phyloP scores from a whole-genome alignment of 2,329 filamentous ascomycete species.

The Ploettnerulaceae sp. region DNA sequence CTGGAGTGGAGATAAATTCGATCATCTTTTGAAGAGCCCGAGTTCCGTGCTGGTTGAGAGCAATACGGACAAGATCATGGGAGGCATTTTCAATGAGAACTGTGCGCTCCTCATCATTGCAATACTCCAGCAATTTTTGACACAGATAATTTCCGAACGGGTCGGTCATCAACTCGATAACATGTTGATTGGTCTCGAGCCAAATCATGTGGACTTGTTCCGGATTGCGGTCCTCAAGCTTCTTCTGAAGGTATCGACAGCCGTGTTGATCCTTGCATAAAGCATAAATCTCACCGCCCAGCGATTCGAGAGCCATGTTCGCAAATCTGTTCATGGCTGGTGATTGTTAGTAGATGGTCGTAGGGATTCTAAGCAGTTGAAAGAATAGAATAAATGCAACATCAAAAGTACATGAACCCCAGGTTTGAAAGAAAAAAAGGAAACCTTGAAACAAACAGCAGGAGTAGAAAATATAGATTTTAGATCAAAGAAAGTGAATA shows the following conservation, averaged over 20 bases:
- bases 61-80: constrained; percentile 83
- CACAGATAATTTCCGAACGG: constrained; percentile 99
- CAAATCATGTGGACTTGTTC: constrained; percentile 91
- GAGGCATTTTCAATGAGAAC: constrained; percentile 86
- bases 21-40: constrained; percentile 99
- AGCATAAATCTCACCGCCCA: constrained; percentile 77
- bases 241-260: constrained; percentile 94
- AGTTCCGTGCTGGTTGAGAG: constrained; percentile 94
- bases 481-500: background rate
- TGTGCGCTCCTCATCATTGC: constrained; percentile 92
- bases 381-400: too few species aligned
- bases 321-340: constrained; percentile 72
- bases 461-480: too few species aligned
- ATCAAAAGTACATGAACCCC: too few species aligned
- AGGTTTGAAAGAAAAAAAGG: too few species aligned
- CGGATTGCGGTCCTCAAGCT: constrained; percentile 82
- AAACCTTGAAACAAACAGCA: too few species aligned
- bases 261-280: constrained; percentile 98
- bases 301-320: constrained; percentile 75
- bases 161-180: constrained; percentile 97
- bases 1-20: constrained; percentile 81
- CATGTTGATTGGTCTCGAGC: constrained; percentile 85
- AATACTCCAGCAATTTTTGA: constrained; percentile 95
- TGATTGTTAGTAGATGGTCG: constrained; percentile 20
- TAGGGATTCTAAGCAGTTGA: too few species aligned